A percentile compares a stretch with the other conserved stretches of the same genome.
These are phyloP conservation scores for Sclerotinia spermophila DNA, from an alignment of 2,329 filamentous ascomycete genomes.

Conservation along the genomic window DNA sequence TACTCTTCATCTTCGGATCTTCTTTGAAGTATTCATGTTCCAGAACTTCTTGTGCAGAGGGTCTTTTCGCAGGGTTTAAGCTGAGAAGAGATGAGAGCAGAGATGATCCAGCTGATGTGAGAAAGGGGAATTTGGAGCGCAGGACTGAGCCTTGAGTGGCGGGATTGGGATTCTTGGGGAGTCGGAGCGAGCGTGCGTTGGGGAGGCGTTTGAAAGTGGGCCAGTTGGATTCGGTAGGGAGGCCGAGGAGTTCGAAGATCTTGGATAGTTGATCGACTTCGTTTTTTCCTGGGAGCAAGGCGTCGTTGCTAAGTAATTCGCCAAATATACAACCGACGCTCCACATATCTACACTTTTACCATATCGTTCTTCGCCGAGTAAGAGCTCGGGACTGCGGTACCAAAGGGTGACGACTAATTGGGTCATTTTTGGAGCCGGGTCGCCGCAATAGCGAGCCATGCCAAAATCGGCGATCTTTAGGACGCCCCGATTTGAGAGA, in stretches of 20 bases:
- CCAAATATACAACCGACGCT: constrained; percentile 94
- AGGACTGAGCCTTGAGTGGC: constrained; percentile 51
- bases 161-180: constrained; percentile 51
- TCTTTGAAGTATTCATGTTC: constrained; percentile 82
- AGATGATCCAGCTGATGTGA: constrained; percentile 69
- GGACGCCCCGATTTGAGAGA: constrained; percentile 88
- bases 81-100: constrained; percentile 68
- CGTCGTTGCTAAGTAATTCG: constrained; percentile 79
- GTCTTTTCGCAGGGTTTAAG: constrained; percentile 69
- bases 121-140: constrained; percentile 73
- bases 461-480: constrained; percentile 97
- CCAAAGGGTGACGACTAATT: constrained; percentile 95
- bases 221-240: constrained; percentile 80
- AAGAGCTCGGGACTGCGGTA: constrained; percentile 90
- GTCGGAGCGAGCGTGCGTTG: constrained; percentile 74
- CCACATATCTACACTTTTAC: constrained; percentile 84
- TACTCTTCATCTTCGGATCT: constrained; percentile 83
- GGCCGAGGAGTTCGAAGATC: constrained; percentile 86
- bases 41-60: constrained; percentile 69
- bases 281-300: constrained; percentile 81
- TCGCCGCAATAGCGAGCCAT: constrained; percentile 90
- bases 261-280: constrained; percentile 86
- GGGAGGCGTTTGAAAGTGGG: constrained; percentile 82
- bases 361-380: constrained; percentile 74
- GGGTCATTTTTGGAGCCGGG: constrained; percentile 74